These are phyloP conservation scores for Sporopachydermia quercuum DNA, from an alignment of 805 yeast genomes.

Conservation along the genomic window DNA sequence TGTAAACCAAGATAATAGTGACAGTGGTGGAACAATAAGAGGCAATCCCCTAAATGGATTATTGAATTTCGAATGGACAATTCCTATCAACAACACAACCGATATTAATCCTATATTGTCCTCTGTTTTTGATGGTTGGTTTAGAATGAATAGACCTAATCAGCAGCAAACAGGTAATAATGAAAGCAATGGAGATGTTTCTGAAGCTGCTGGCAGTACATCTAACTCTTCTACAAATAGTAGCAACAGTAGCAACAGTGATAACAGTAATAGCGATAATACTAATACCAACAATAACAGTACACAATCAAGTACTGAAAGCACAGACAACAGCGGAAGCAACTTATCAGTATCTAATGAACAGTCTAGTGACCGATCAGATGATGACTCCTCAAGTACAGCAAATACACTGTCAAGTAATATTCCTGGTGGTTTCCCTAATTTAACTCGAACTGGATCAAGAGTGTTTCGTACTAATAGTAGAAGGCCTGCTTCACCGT, in stretches of 20 bases:
- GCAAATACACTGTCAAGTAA: background rate
- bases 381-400: background rate
- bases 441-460: too few species aligned
- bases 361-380: background rate
- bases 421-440: background rate
- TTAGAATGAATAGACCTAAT: background rate
- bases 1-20: background rate
- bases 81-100: too few species aligned
- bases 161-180: background rate
- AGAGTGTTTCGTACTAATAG: background rate
- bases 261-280: background rate
- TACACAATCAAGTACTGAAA: background rate
- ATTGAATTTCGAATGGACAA: background rate
- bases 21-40: background rate
- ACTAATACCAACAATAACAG: background rate
- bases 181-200: background rate
- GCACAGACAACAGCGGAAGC: background rate
- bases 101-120: background rate
- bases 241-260: background rate
- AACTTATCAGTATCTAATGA: background rate
- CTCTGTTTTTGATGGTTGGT: too few species aligned
- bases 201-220: background rate
- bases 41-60: background rate
- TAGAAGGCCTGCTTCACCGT: constrained; percentile 5
- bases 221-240: background rate